phyloP scores from a whole-genome alignment of 208 protist genomes.

The Lotmaria passim region DNA sequence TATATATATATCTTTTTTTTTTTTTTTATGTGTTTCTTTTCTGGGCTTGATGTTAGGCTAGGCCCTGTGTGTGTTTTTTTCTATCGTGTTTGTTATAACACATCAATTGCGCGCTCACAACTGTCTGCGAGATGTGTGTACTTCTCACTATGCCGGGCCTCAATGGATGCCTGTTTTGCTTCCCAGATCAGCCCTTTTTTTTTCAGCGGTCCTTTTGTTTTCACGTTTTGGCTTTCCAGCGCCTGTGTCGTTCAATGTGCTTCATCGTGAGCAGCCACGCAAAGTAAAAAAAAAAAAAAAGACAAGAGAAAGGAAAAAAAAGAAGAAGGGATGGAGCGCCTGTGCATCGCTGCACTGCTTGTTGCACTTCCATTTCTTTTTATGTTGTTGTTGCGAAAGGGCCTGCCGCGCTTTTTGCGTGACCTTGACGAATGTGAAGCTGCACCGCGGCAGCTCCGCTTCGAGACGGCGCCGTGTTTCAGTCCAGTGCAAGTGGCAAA shows the following conservation, averaged over 20 bases:
- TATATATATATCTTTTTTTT: not conserved
- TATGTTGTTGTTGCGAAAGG: too few relatives aligned
- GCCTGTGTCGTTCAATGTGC: not conserved
- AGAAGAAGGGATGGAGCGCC: not conserved
- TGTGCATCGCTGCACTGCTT: too few relatives aligned
- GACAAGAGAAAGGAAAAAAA: not conserved
- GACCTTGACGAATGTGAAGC: too few relatives aligned
- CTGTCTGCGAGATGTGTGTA: not conserved
- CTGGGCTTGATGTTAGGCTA: too few relatives aligned
- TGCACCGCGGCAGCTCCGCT: too few relatives aligned
- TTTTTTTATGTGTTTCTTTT: not conserved
- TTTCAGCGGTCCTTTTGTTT: not conserved
- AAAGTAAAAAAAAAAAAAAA: not conserved
- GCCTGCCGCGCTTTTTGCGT: too few relatives aligned
- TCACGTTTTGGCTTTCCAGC: constrained; percentile 8
- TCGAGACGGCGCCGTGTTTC: too few relatives aligned
- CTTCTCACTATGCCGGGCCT: too few relatives aligned
- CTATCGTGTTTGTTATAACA: not conserved
- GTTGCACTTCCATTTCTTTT: too few relatives aligned
- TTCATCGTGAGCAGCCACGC: not conserved
- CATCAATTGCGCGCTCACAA: not conserved
- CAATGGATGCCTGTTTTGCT: not conserved
- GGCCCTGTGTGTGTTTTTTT: not conserved
- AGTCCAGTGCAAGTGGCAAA: too few relatives aligned
- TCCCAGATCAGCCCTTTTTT: too few relatives aligned